Base-by-base conservation (phyloP, 345 rosid genomes). In the Gossypium rotundifolium region DNA sequence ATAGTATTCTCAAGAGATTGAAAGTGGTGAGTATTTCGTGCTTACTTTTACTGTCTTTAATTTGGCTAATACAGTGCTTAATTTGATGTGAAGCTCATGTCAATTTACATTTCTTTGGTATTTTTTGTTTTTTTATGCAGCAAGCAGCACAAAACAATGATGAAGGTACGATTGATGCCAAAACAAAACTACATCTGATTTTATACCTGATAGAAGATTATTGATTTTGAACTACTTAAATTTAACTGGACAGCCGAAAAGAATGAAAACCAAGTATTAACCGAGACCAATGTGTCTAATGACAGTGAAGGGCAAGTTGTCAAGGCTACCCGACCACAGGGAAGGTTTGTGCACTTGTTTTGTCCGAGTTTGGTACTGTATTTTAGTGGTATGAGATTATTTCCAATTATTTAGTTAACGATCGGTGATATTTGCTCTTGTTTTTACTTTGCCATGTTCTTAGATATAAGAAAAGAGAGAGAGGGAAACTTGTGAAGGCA, bases 1-100 rank as follows among this genome's bases (percentile, higher is more conserved):
- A 95, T 85, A 88, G 85, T 79, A 93, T 95, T 75, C 96, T 95
- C 70, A 90, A 91, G 82, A 86, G 93, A 85, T 76, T 95, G 86
- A 93, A 88, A 90, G 99, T 95, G 98, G 99, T 93, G 49, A 11
- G 74, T 71, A 38, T 63, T 27, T 23, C 11, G 11, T 13, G 14
- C 1, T 46, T 46, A 17, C 38, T 71, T 13, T 67, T 10, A 33
- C 25, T 22, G 4, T 14, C 11, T 46, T 45, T 7, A 29, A 16
- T 52, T 20, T 42, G 59, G 42, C 1, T 7, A 38, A 3, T 72
- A 22, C 2, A 6, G 7, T 51, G 53, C 46, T 52, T 1, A 40
- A 42, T 65, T 70, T 76, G 81, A 17, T 59, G 11, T 62, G 7
- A 0, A 33, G 16, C 25, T 60, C 33, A 2, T 14, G 55, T 11